Conservation (phyloP, 106 monocot genomes). For the Vanilla planifolia region DNA sequence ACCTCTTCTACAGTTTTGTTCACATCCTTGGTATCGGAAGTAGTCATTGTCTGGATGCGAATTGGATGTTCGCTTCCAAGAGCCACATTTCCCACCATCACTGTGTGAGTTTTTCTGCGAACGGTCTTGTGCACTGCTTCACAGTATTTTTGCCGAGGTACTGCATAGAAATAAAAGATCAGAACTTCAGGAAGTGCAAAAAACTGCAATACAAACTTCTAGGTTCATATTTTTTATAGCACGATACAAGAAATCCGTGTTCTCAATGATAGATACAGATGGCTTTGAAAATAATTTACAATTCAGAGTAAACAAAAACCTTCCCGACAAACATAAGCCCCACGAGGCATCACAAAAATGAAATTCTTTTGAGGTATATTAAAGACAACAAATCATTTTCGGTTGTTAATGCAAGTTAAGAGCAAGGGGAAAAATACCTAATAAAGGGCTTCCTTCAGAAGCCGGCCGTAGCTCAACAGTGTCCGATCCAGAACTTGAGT, state of each 20-base stretch:
- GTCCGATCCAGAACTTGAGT: constrained; percentile 65
- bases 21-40: constrained; percentile 96
- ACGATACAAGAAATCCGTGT: too few species aligned
- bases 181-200: neutral
- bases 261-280: too few species aligned
- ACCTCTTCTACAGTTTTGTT: constrained; percentile 94
- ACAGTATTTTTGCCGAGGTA: constrained; percentile 97
- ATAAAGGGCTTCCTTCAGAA: constrained; percentile 84
- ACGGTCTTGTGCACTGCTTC: constrained; percentile 77
- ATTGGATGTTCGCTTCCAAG: constrained; percentile 97
- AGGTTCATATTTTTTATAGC: too few species aligned
- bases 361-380: too few species aligned
- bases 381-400: too few species aligned
- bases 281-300: too few species aligned
- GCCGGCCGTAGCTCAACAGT: constrained; percentile 62
- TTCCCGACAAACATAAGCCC: too few species aligned
- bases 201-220: neutral
- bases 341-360: too few species aligned
- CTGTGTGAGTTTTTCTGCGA: constrained; percentile 85
- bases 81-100: constrained; percentile 90
- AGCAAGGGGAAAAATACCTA: constrained; percentile 42
- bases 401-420: neutral
- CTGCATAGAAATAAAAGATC: constrained; percentile 18
- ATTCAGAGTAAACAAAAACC: too few species aligned
- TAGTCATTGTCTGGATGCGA: constrained; percentile 95